phyloP scores from a whole-genome alignment of 2,329 filamentous ascomycete genomes.

The Huntiella decipiens region DNA sequence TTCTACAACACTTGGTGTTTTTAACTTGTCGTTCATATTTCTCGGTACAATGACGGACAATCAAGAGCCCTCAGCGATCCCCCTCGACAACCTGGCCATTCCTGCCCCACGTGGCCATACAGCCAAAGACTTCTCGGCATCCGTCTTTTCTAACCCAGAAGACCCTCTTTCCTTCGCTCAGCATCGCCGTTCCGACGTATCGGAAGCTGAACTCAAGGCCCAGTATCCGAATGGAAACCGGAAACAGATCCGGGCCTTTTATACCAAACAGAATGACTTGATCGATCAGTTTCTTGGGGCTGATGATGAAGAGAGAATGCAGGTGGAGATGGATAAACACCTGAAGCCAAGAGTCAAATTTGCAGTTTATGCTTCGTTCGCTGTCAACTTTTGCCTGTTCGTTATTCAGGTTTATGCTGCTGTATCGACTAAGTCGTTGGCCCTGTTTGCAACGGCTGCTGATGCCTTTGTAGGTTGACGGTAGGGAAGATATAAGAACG shows the following conservation, averaged over 20 bases:
- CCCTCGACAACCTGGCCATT: neutral
- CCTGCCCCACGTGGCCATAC: neutral
- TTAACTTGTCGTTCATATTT: neutral
- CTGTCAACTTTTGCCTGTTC: slow-evolving; percentile 33
- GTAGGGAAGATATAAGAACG: neutral
- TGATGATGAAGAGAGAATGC: slow-evolving; percentile 33
- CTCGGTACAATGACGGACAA: neutral
- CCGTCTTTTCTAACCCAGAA: slow-evolving; percentile 7
- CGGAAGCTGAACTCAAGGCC: slow-evolving; percentile 6
- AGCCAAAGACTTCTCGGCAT: neutral
- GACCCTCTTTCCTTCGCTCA: slow-evolving; percentile 24
- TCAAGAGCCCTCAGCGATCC: neutral
- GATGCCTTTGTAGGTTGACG: slow-evolving; percentile 35
- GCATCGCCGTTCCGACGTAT: slow-evolving; percentile 19
- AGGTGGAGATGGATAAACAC: slow-evolving; percentile 29
- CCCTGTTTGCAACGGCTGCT: slow-evolving; percentile 45
- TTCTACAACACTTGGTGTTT: neutral
- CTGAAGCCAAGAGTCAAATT: slow-evolving; percentile 33
- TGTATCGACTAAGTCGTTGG: slow-evolving; percentile 38
- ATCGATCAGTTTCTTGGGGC: slow-evolving; percentile 35
- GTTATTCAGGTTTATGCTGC: slow-evolving; percentile 40
- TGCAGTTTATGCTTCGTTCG: slow-evolving; percentile 32
- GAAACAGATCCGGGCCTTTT: slow-evolving; percentile 26
- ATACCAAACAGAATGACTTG: slow-evolving; percentile 27
- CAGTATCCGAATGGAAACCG: slow-evolving; percentile 28